These are phyloP conservation scores for Polychaeton citri DNA, from an alignment of 2,329 filamentous ascomycete species.

Conservation along the genomic window DNA sequence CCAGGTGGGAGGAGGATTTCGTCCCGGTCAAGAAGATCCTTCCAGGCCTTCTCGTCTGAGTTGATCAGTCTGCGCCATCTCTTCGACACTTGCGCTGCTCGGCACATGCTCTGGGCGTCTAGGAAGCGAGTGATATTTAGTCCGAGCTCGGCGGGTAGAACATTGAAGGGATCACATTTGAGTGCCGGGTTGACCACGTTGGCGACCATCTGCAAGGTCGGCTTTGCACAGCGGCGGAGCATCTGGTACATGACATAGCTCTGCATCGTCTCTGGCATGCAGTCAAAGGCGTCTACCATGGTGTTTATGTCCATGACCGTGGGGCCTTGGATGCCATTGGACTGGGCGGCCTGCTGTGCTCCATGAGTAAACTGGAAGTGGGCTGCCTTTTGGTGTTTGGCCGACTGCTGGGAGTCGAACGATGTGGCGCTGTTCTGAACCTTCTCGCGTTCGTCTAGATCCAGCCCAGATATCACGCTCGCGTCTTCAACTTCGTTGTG, in stretches of 20 bases:
- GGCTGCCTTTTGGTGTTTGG: conserved; percentile 1
- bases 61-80: conserved; percentile 86
- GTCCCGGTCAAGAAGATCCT: conserved; percentile 74
- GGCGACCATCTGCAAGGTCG: conserved; percentile 78
- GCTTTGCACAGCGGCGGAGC: conserved; percentile 71
- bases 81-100: conserved; percentile 83
- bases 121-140: conserved; percentile 80
- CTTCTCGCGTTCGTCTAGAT: conserved; percentile 18
- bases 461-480: conserved; percentile 19
- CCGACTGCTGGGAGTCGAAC: conserved; percentile 11
- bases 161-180: conserved; percentile 82
- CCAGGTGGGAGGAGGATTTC: conserved; percentile 66
- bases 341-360: conserved; percentile 3
- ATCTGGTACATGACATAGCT: conserved; percentile 96
- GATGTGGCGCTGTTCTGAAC: conserved; percentile 10
- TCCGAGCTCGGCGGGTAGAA: conserved; percentile 74
- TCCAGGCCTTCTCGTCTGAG: conserved; percentile 91
- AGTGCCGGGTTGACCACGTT: conserved; percentile 85
- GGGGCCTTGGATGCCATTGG: conserved; percentile 9
- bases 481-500: conserved; percentile 19
- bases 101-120: conserved; percentile 73
- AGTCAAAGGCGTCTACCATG: conserved; percentile 81
- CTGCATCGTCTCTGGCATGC: conserved; percentile 83
- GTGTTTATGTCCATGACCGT: conserved; percentile 63
- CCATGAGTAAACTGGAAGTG: conserved; percentile 8